These are phyloP conservation scores for Mycena chlorophos DNA, from an alignment of 768 basidiomycete genomes.

Conservation along the genomic window DNA sequence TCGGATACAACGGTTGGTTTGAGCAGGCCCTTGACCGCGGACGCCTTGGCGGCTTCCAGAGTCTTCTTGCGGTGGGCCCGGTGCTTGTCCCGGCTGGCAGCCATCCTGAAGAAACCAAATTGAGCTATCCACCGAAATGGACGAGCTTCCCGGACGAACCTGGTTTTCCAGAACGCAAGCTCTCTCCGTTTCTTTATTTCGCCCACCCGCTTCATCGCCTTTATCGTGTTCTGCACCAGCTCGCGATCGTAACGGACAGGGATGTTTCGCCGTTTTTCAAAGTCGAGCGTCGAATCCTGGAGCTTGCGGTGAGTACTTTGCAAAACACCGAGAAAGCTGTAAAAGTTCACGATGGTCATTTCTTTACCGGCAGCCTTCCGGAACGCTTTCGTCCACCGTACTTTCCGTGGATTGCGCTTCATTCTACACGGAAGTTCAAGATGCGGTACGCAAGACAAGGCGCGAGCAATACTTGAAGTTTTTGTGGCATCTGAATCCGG, in stretches of 20 bases:
- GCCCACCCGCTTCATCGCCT: conserved; percentile 92
- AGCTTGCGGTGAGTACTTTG: not conserved
- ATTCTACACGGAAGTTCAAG: conserved; percentile 57
- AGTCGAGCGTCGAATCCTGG: conserved; percentile 97
- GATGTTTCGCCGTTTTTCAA: conserved; percentile 97
- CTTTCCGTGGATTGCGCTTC: conserved; percentile 99
- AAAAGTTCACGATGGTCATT: conserved; percentile 86
- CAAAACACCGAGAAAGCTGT: not conserved
- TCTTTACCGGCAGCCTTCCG: conserved; percentile 98
- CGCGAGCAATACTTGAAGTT: conserved; percentile 83
- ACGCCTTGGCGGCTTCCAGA: conserved; percentile 54
- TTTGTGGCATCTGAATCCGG: conserved; percentile 80
- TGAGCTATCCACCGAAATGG: too few species aligned
- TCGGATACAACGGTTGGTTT: conserved; percentile 54
- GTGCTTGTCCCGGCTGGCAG: conserved; percentile 74
- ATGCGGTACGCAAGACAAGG: not conserved
- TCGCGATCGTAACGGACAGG: conserved; percentile 97
- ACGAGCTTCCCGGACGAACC: conserved; percentile 42
- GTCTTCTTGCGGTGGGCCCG: conserved; percentile 71
- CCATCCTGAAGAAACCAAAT: conserved; percentile 81
- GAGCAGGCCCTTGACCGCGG: conserved; percentile 55
- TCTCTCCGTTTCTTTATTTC: conserved; percentile 92
- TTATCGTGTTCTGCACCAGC: conserved; percentile 86
- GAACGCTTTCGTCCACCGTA: conserved; percentile 99
- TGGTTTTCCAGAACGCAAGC: conserved; percentile 94